These are phyloP conservation scores for Colletotrichum ledebouriae DNA, from an alignment of 2,329 filamentous ascomycete genomes.

Conservation along the genomic window DNA sequence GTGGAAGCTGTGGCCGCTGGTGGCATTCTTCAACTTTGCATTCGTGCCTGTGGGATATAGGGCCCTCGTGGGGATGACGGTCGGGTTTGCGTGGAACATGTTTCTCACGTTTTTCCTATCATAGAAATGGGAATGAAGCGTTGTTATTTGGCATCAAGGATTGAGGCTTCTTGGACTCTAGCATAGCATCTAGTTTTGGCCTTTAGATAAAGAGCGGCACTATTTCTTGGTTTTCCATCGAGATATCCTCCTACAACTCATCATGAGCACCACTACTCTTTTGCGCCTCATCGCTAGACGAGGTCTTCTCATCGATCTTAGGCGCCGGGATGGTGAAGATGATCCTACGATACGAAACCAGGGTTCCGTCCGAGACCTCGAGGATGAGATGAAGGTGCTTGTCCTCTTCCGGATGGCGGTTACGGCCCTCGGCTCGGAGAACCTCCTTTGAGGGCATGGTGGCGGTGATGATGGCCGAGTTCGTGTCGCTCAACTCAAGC, in stretches of 20 bases:
- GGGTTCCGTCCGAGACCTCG: conserved; percentile 21
- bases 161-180: conserved; percentile 8
- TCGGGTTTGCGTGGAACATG: conserved; percentile 55
- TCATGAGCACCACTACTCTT: conserved; percentile 5
- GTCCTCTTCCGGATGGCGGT: too few species aligned
- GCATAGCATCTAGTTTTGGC: conserved; percentile 24
- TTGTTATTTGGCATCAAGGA: conserved; percentile 24
- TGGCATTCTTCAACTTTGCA: conserved; percentile 53
- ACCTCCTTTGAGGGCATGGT: too few species aligned
- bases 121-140: background rate
- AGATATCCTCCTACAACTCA: conserved; percentile 20
- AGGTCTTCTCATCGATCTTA: background rate
- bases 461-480: too few species aligned
- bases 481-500: too few species aligned
- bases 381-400: background rate
- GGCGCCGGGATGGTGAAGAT: conserved; percentile 27
- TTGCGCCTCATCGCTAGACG: background rate
- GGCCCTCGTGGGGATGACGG: conserved; percentile 52
- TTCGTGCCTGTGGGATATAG: conserved; percentile 54
- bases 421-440: too few species aligned
- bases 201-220: conserved; percentile 3
- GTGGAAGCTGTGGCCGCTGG: conserved; percentile 55
- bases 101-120: conserved; percentile 53
- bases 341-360: conserved; percentile 26
- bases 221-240: background rate